Evolutionary conservation across 1,284 basidiomycete species (phyloP).

Genomic region (Chalciporus piperatoides): DNA sequence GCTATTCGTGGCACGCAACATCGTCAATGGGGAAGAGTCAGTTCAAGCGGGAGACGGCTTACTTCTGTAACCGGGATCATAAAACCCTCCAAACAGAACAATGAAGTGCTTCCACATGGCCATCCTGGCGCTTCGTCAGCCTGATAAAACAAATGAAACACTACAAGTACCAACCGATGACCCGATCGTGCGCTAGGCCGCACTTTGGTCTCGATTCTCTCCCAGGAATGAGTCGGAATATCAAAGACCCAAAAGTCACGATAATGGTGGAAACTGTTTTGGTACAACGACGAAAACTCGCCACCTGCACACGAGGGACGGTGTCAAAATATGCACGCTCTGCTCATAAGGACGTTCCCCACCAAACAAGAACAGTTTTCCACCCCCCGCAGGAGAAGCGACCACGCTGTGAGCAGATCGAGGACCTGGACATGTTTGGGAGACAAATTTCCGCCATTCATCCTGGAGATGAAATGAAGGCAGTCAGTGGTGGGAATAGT

Average conservation of each 20-base stretch:
- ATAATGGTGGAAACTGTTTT: slow-evolving; percentile 90
- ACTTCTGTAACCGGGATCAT: slow-evolving; percentile 79
- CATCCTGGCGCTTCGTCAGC: slow-evolving; percentile 54
- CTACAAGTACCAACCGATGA: slow-evolving; percentile 54
- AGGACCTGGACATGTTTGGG: slow-evolving; percentile 79
- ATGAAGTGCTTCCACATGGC: slow-evolving; percentile 87
- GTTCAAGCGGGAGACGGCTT: slow-evolving; percentile 15
- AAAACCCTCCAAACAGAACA: slow-evolving; percentile 85
- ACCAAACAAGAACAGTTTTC: slow-evolving; percentile 85
- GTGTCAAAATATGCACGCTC: background rate
- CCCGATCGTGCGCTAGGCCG: slow-evolving; percentile 82
- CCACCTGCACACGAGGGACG: slow-evolving; percentile 47
- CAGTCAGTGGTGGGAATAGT: background rate
- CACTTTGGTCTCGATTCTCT: slow-evolving; percentile 83
- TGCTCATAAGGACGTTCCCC: background rate
- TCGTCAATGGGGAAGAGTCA: background rate
- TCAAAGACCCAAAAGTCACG: slow-evolving; percentile 85
- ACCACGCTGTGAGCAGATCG: slow-evolving; percentile 82
- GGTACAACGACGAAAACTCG: slow-evolving; percentile 82
- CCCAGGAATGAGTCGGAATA: slow-evolving; percentile 76
- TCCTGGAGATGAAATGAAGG: slow-evolving; percentile 41
- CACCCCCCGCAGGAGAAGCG: slow-evolving; percentile 68
- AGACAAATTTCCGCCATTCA: slow-evolving; percentile 85
- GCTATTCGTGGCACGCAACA: slow-evolving; percentile 40
- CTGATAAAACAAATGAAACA: background rate